Base-by-base conservation (phyloP, 2,329 filamentous ascomycete species). In the Neopestalotiopsis clavispora region DNA sequence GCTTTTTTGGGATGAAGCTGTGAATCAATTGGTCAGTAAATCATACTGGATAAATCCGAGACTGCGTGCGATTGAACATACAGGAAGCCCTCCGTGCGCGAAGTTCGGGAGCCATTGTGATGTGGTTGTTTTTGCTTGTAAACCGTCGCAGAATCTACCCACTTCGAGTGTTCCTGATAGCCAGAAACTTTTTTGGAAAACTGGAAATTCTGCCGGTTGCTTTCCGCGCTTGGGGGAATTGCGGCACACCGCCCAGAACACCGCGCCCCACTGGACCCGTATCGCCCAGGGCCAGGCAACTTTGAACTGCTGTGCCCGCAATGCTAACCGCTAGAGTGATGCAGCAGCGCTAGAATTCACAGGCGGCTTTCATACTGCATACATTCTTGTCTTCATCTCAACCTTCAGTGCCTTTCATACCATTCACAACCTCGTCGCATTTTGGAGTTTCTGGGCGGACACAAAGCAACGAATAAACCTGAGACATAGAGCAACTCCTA, bases 1-100 rank as follows among this genome's bases (percentile, higher is more conserved):
- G 56, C 80, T 74, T 75, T 81, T 83, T 57, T 77, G 76, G 65
- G 75, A 75, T 57, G 76, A 74, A 69, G 81, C 79, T 64, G 71
- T 70, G 49, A 77, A 70, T 69, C 71, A 52, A 4, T 52, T 70
- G 17, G 32, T 58, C 23, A 61, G 38, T 23, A 28, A 61, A 14
- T 67, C 17, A 13, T 30, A 14, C 23, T 57, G 6, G 6, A 38
- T 1, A 30, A 42, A 63, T 28, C 17, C n/a, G 42, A 14, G 64
- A 34, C n/a, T 28, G 28, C 12, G 12, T 23, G 32, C 34, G 30
- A 45, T 20, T 40, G 9, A 9, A 57, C 30, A 42, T 70, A 70
- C 69, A 66, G 28, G 69, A 63, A n/a, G 45, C 32, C 42, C 63
- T 70, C 56, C 63, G 65, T 20, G 56, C 28, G 62, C 69, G 62